Conservation (phyloP, 257 asterid species). For the Solanum paucissectum region DNA sequence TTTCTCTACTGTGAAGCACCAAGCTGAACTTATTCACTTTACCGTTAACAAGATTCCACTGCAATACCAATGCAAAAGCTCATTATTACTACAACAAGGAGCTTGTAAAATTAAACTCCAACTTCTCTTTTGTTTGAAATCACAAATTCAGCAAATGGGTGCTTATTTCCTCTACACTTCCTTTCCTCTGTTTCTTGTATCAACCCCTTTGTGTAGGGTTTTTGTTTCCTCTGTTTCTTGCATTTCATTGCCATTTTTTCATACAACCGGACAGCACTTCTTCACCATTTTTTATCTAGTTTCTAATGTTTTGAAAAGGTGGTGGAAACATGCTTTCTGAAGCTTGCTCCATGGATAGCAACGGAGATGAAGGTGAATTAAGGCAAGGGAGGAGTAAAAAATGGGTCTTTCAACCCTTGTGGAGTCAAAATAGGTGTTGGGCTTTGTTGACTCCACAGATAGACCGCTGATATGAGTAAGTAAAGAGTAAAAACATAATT, state of each 20-base stretch:
- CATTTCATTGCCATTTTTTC: neutral
- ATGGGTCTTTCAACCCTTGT: neutral
- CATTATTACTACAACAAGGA: neutral
- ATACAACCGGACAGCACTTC: neutral
- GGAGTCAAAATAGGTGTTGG: neutral
- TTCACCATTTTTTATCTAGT: neutral
- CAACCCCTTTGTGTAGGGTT: neutral
- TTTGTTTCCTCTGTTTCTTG: neutral
- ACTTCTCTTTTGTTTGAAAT: neutral
- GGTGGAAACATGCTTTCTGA: neutral
- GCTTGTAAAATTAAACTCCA: neutral
- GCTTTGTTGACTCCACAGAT: neutral
- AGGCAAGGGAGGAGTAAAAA: neutral
- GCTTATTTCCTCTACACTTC: neutral
- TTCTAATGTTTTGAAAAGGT: neutral
- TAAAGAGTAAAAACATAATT: neutral
- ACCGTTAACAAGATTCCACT: neutral
- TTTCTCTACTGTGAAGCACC: neutral
- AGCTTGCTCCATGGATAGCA: neutral
- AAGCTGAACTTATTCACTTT: neutral
- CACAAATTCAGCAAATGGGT: slow-evolving; percentile 19
- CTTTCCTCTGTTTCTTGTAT: slow-evolving; percentile 5
- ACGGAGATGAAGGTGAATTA: neutral
- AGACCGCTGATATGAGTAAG: neutral
- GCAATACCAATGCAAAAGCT: neutral